Conservation (phyloP, 306 rosid species). For the Pyrus bretschneideri region DNA sequence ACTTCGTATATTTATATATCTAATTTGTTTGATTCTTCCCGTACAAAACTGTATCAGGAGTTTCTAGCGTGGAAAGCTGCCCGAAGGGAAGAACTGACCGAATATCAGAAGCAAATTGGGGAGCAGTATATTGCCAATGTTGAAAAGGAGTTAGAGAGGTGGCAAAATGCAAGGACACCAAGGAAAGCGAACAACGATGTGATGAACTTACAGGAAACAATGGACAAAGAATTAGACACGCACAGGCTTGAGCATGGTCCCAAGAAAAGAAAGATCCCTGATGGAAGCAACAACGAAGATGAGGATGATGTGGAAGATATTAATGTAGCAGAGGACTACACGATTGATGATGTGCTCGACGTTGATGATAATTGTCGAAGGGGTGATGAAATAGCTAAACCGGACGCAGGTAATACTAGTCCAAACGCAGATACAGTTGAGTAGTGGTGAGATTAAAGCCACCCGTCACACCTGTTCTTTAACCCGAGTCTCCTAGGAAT, state of each 20-base stretch:
- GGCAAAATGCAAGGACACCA: slow-evolving; percentile 84
- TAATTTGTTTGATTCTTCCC: not conserved
- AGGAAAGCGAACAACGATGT: slow-evolving; percentile 52
- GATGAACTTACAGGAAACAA: slow-evolving; percentile 90
- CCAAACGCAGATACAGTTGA: slow-evolving; percentile 19
- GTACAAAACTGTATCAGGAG: slow-evolving; percentile 37
- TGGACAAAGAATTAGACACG: slow-evolving; percentile 95
- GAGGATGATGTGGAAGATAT: slow-evolving; percentile 92
- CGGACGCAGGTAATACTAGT: slow-evolving; percentile 33
- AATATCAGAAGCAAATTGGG: slow-evolving; percentile 82
- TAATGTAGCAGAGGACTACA: slow-evolving; percentile 83
- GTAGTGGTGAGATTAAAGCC: slow-evolving; percentile 15
- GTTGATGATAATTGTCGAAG: slow-evolving; percentile 65
- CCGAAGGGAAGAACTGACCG: slow-evolving; percentile 78
- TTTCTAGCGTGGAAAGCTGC: slow-evolving; percentile 80
- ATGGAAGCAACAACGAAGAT: slow-evolving; percentile 66
- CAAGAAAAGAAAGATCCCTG: slow-evolving; percentile 82
- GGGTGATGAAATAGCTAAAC: slow-evolving; percentile 57
- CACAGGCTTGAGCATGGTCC: slow-evolving; percentile 99
- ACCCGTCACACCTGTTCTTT: not conserved
- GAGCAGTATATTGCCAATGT: slow-evolving; percentile 83
- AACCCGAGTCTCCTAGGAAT: not conserved
- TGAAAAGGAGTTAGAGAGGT: slow-evolving; percentile 89
- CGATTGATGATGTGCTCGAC: slow-evolving; percentile 77
- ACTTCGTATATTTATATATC: not conserved